Conservation (phyloP, 192 early-diverging fungal genomes). For the Coemansia sp. region DNA sequence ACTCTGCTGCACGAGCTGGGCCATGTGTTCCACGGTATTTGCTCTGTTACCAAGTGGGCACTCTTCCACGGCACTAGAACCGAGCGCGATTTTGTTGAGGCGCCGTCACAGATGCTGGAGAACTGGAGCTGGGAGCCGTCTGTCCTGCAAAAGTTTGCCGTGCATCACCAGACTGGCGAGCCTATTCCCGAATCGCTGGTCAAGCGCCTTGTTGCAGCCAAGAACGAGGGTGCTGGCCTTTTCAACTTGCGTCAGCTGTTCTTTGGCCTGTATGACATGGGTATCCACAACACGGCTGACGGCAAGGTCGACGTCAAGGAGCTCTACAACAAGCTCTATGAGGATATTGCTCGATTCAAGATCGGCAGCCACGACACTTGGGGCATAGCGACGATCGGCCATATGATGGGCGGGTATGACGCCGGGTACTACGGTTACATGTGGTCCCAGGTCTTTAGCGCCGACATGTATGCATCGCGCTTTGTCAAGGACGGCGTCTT, state of each 20-base stretch:
- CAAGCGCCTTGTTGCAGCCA: conserved; percentile 65
- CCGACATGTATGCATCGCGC: conserved; percentile 78
- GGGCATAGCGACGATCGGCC: conserved; percentile 65
- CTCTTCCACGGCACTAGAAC: conserved; percentile 77
- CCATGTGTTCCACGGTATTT: conserved; percentile 65
- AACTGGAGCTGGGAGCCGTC: conserved; percentile 76
- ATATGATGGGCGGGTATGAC: conserved; percentile 79
- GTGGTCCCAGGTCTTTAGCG: conserved; percentile 80
- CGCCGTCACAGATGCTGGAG: conserved; percentile 89
- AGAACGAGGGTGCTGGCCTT: conserved; percentile 77
- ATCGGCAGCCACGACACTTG: conserved; percentile 69
- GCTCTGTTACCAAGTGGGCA: conserved; percentile 72
- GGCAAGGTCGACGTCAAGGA: conserved; percentile 46
- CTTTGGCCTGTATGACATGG: conserved; percentile 77
- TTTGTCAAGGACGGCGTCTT: conserved; percentile 63
- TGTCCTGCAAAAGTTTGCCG: conserved; percentile 59
- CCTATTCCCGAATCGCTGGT: conserved; percentile 74
- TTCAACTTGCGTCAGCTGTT: conserved; percentile 76
- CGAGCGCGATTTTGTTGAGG: conserved; percentile 87
- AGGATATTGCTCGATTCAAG: conserved; percentile 44
- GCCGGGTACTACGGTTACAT: conserved; percentile 79
- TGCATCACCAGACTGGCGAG: conserved; percentile 72
- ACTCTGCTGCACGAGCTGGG: conserved; percentile 90
- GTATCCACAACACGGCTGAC: conserved; percentile 65
- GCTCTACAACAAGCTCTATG: conserved; percentile 52